phyloP scores from a whole-genome alignment of 805 yeast genomes.

The Deakozyma indianensis region DNA sequence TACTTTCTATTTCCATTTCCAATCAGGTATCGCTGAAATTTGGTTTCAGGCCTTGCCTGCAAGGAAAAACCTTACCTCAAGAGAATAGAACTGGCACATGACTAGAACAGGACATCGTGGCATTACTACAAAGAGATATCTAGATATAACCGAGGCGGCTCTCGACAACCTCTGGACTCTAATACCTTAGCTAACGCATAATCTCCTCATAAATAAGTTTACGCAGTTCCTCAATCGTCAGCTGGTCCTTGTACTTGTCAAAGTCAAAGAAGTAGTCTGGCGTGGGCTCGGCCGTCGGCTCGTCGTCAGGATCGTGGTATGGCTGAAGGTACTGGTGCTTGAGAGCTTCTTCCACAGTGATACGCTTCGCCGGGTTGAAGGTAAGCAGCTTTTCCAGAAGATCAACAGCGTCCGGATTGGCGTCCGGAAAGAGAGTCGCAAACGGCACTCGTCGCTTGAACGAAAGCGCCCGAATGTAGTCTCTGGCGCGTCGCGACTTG shows the following conservation, averaged over 20 bases:
- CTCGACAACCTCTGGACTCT: too few species aligned
- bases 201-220: conserved; percentile 69
- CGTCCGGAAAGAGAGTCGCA: conserved; percentile 31
- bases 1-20: too few species aligned
- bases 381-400: conserved; percentile 53
- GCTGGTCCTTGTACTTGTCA: conserved; percentile 68
- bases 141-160: too few species aligned
- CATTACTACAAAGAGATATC: too few species aligned
- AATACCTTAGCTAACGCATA: conserved; percentile 24
- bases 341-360: conserved; percentile 73
- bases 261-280: conserved; percentile 83
- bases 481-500: conserved; percentile 72
- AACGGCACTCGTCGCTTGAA: conserved; percentile 49
- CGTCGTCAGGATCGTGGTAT: conserved; percentile 94
- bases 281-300: conserved; percentile 72
- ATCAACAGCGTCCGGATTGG: conserved; percentile 57
- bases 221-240: conserved; percentile 64
- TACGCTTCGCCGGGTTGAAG: conserved; percentile 72
- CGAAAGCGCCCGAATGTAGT: conserved; percentile 72
- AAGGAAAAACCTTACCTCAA: too few species aligned
- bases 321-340: conserved; percentile 71
- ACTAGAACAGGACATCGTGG: too few species aligned
- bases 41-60: too few species aligned
- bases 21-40: too few species aligned
- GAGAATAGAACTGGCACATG: too few species aligned